These are phyloP conservation scores for Kodamaea neixiangensis DNA, from an alignment of 805 yeast species.

Conservation along the genomic window DNA sequence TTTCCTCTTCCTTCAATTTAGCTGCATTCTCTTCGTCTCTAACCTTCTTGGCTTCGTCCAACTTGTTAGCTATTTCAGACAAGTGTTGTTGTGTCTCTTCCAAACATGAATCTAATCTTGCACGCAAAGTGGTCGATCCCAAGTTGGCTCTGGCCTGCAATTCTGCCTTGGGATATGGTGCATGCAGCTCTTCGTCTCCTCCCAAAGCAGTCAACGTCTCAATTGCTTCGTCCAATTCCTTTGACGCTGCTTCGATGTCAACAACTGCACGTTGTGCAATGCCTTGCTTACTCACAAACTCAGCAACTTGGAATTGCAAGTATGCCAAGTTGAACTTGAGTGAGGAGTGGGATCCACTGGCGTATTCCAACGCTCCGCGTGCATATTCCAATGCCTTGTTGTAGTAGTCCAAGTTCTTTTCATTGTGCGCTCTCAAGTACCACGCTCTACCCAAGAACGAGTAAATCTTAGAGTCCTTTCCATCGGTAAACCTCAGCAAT, in stretches of 20 bases:
- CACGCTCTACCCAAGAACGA: conserved; percentile 85
- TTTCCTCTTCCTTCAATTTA: conserved; percentile 39
- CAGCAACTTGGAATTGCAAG: conserved; percentile 85
- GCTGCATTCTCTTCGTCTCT: conserved; percentile 57
- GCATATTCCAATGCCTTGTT: conserved; percentile 64
- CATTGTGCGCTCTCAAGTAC: conserved; percentile 74
- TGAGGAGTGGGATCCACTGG: conserved; percentile 30
- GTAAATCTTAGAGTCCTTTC: conserved; percentile 63
- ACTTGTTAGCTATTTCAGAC: conserved; percentile 52
- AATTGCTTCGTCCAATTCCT: conserved; percentile 65
- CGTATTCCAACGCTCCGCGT: conserved; percentile 50
- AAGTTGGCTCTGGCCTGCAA: conserved; percentile 82
- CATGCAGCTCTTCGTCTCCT: conserved; percentile 49
- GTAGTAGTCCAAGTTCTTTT: conserved; percentile 62
- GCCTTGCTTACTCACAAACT: conserved; percentile 63
- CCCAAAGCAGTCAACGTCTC: conserved; percentile 58
- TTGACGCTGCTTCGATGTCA: conserved; percentile 58
- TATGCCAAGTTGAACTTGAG: conserved; percentile 80
- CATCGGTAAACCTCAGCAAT: conserved; percentile 60
- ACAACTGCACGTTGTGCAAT: conserved; percentile 59
- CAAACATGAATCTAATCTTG: conserved; percentile 67
- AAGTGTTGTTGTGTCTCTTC: conserved; percentile 75
- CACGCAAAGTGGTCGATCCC: conserved; percentile 74
- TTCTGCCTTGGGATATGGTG: conserved; percentile 81
- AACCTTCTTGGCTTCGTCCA: conserved; percentile 70